These are phyloP conservation scores for Aspergillus calidoustus DNA, from an alignment of 2,329 filamentous ascomycete genomes.

Conservation along the genomic window DNA sequence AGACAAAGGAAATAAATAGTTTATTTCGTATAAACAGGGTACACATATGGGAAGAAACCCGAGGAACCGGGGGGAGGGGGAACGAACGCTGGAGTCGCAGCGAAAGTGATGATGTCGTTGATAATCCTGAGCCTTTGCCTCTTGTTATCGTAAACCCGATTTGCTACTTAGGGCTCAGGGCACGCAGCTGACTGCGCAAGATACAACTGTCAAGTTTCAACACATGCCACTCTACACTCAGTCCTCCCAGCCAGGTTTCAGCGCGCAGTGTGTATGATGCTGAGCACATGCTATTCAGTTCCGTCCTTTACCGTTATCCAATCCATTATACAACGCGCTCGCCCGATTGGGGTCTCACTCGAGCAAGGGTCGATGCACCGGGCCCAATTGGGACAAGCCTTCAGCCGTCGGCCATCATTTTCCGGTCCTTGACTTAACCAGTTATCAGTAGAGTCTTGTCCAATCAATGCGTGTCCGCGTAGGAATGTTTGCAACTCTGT, in stretches of 20 bases:
- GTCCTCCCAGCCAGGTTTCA: too few relatives aligned
- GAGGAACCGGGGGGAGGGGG: constrained; percentile 9
- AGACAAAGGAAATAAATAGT: constrained; percentile 9
- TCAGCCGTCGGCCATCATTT: neutral
- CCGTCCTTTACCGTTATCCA: constrained; percentile 1
- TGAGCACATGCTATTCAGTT: neutral
- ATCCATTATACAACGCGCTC: neutral
- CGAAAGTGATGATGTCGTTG: constrained; percentile 22
- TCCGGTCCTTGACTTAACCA: neutral
- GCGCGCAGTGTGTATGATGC: neutral
- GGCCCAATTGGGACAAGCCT: constrained; percentile 4
- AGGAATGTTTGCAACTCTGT: neutral
- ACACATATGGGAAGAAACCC: constrained; percentile 9
- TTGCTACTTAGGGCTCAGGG: constrained; percentile 31
- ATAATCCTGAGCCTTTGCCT: neutral
- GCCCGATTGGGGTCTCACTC: constrained; percentile 6
- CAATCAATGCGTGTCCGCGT: neutral
- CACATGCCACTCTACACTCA: neutral
- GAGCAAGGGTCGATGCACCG: constrained; percentile 6
- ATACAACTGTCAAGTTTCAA: neutral
- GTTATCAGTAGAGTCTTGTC: neutral
- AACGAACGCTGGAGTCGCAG: constrained; percentile 11
- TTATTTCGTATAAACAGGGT: constrained; percentile 8
- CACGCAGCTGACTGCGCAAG: neutral
- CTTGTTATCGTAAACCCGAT: constrained; percentile 22